phyloP scores from a whole-genome alignment of 352 stramenopile genomes.

The Pythium apleroticum region DNA sequence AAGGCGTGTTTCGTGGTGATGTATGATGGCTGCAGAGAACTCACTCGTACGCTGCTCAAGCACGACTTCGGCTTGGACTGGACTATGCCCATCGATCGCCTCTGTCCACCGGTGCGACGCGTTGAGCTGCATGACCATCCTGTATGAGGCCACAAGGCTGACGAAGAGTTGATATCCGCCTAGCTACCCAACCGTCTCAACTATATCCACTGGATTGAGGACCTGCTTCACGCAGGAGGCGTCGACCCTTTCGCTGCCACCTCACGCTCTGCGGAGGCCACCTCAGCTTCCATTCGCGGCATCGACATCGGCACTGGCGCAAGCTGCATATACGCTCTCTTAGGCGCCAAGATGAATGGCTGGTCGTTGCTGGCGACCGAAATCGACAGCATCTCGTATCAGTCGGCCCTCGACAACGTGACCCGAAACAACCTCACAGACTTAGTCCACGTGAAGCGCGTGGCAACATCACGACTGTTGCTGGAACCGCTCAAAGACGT shows the following conservation, averaged over 20 bases:
- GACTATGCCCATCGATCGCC: constrained; percentile 87
- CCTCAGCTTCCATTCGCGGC: constrained; percentile 40
- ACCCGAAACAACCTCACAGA: constrained; percentile 78
- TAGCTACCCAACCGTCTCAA: constrained; percentile 91
- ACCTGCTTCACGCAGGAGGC: constrained; percentile 72
- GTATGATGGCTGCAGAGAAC: constrained; percentile 43
- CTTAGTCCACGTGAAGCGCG: constrained; percentile 56
- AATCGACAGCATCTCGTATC: constrained; percentile 86
- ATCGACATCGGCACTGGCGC: constrained; percentile 96
- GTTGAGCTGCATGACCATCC: not conserved
- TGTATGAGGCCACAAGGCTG: not conserved
- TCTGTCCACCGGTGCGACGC: constrained; percentile 92
- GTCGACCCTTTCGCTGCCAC: constrained; percentile 28
- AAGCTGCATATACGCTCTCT: constrained; percentile 95
- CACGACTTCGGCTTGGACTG: constrained; percentile 91
- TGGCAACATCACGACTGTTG: constrained; percentile 43
- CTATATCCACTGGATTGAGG: constrained; percentile 96
- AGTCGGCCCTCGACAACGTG: constrained; percentile 88
- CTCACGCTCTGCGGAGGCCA: constrained; percentile 1
- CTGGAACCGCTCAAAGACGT: constrained; percentile 46
- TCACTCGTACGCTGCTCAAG: constrained; percentile 91
- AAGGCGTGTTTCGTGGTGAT: not conserved
- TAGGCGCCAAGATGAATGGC: constrained; percentile 84
- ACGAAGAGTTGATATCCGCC: not conserved
- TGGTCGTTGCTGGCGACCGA: constrained; percentile 95